phyloP scores from a whole-genome alignment of 2,329 filamentous ascomycete species.

The Diaporthe batatas region DNA sequence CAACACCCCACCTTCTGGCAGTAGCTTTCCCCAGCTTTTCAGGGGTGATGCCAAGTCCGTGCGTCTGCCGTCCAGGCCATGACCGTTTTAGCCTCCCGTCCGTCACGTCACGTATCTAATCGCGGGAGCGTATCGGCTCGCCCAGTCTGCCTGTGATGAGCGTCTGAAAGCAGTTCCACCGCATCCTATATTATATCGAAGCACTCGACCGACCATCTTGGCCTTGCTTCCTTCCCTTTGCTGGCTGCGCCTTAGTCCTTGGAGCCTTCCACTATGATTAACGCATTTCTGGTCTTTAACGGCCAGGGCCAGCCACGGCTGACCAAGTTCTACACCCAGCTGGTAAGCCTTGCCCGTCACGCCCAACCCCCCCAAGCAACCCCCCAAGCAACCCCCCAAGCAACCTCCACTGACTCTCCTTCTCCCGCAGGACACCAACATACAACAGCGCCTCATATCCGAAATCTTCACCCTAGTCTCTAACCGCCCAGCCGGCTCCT shows the following conservation, averaged over 20 bases:
- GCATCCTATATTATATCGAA: neutral
- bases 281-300: constrained; percentile 98
- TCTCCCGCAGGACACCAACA: constrained; percentile 84
- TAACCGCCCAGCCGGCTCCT: constrained; percentile 90
- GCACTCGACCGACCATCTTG: neutral
- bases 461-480: constrained; percentile 98
- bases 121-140: constrained; percentile 17
- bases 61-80: neutral
- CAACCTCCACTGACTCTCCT: constrained; percentile 2
- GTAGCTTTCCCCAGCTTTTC: constrained; percentile 42
- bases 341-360: constrained; percentile 67
- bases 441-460: constrained; percentile 95
- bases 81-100: constrained; percentile 13
- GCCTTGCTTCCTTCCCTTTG: too few species aligned
- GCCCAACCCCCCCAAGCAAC: neutral
- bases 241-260: neutral
- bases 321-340: constrained; percentile 98
- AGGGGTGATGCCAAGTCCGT: constrained; percentile 31
- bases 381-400: neutral
- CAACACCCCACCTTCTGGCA: constrained; percentile 12
- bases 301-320: constrained; percentile 96
- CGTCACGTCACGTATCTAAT: constrained; percentile 16
- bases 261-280: constrained; percentile 79
- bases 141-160: neutral
- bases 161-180: neutral